Percentiles rank a stretch among this genome's conserved stretches.
Conservation (phyloP, 129 eudicot genomes). For the Pittosporum tobira region DNA sequence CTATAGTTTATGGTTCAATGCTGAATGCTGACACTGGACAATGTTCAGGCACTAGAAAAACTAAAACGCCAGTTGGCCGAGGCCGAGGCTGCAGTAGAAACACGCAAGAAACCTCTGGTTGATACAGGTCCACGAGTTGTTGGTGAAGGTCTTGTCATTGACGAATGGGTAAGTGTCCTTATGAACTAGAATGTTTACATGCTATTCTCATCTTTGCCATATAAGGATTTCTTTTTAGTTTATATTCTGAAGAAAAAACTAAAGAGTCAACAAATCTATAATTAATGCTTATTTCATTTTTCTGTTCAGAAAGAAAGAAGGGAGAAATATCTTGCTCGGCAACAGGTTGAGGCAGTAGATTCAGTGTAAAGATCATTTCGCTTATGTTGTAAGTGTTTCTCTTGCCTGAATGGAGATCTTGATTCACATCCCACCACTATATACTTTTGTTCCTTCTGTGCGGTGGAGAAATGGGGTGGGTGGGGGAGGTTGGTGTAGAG, state of each 20-base stretch:
- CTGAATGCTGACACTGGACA: neutral
- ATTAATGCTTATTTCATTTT: neutral
- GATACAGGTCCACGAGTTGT: constrained; percentile 38
- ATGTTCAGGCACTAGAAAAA: constrained; percentile 41
- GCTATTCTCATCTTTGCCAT: neutral
- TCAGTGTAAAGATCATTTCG: constrained; percentile 27
- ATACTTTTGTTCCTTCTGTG: neutral
- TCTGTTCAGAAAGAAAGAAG: constrained; percentile 64
- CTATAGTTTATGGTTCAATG: neutral
- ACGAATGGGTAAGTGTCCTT: constrained; percentile 51
- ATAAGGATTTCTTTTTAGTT: neutral
- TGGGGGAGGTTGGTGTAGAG: neutral
- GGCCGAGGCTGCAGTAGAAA: constrained; percentile 54
- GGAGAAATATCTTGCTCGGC: constrained; percentile 87
- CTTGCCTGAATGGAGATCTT: constrained; percentile 21
- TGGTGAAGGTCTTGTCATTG: constrained; percentile 62
- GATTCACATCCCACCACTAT: constrained; percentile 4
- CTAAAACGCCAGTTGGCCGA: constrained; percentile 49
- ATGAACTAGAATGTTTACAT: neutral
- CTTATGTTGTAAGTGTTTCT: constrained; percentile 16
- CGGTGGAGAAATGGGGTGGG: neutral
- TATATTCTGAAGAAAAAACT: neutral
- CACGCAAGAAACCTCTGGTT: constrained; percentile 52
- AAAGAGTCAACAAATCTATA: neutral
- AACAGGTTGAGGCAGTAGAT: constrained; percentile 58